Base-by-base conservation (phyloP, 2,329 filamentous ascomycete species). In the Periconia sp. region DNA sequence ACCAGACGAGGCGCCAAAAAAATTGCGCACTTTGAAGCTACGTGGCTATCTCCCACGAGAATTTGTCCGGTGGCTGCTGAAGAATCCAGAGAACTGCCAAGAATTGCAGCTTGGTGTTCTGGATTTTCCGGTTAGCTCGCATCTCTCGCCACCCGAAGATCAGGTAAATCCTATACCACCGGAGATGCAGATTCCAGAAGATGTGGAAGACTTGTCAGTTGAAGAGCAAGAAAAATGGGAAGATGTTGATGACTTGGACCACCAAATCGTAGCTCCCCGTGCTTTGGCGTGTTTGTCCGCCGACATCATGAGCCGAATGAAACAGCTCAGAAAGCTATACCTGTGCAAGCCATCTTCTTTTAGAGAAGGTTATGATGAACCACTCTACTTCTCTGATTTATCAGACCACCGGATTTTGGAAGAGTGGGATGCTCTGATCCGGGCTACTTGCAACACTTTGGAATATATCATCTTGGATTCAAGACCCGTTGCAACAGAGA, bases 1-100 rank as follows among this genome's bases (percentile, higher is more conserved):
- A 15, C 17, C 48, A 15, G 27, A 15, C 9, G 15, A 44, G 5
- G n/a, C 8, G n/a, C 13, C 59, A 45, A 3, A 41, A 1, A 57
- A 55, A n/a, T 23, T 61, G 14, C 18, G 27, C 3, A 57, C 51
- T 1, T 33, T 59, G 17, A 61, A 55, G 41, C 45, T 61, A 13
- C 52, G 54, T 19, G 58, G 56, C 1, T 55, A 59, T 47, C 14
- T 60, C 13, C 50, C 53, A n/a, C n/a, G 14, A 15, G 51, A 51
- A 8, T 57, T 59, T 40, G 58, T 57, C 2, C 35, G 30, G 15
- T 51, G 45, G 27, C 27, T 50, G 5, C 53, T 30, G 18, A 20
- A 37, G n/a, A 52, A 45, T 19, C 30, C 52, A 3, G 2, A 45
- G 13, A 40, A 13, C 2, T 55, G 59, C 41, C 49, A 40, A 17